These are phyloP conservation scores for Pyrus hybrid DNA, from an alignment of 331 rosid species.

Conservation along the genomic window DNA sequence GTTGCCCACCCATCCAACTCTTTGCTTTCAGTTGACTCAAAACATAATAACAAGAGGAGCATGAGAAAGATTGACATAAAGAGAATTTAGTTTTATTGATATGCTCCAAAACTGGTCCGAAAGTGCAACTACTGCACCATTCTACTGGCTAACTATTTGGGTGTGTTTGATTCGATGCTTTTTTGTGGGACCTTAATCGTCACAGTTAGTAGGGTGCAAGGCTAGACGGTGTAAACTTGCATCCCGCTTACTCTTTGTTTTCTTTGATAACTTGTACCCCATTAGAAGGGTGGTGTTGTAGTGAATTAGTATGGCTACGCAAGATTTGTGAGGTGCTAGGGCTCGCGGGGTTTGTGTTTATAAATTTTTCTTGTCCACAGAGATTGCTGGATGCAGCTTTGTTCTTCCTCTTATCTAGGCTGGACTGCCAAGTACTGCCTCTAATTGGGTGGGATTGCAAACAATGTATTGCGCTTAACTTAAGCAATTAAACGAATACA, in stretches of 20 bases:
- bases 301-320: no score
- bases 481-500: not conserved
- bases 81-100: not conserved
- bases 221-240: no score
- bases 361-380: not conserved
- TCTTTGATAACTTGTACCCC: not conserved
- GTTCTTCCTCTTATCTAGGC: not conserved
- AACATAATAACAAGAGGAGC: not conserved
- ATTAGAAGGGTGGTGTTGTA: not conserved
- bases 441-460: not conserved
- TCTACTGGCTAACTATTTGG: not conserved
- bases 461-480: not conserved
- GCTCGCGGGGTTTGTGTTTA: not conserved
- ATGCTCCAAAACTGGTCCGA: not conserved
- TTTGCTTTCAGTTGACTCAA: no score
- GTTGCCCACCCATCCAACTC: no score
- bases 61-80: not conserved
- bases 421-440: not conserved
- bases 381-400: not conserved
- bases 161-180: not conserved
- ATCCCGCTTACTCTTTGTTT: no score
- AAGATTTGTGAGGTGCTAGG: no score
- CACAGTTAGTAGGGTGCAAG: not conserved
- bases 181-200: not conserved
- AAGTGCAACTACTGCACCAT: not conserved